These are phyloP conservation scores for Cymbopogon citratus DNA, from an alignment of 176 grass and related monocot genomes.

Conservation along the genomic window DNA sequence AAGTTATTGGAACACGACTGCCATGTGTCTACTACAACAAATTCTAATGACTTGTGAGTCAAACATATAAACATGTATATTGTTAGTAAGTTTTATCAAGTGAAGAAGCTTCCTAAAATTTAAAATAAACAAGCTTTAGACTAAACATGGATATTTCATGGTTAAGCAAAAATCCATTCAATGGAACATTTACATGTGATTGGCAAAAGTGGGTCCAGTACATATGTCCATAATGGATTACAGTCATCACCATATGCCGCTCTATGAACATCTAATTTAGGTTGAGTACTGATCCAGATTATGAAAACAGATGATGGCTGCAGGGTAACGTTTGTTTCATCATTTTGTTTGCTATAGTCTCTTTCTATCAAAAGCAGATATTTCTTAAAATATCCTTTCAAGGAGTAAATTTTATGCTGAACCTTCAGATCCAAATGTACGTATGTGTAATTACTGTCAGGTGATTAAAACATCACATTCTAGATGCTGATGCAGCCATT, in stretches of 20 bases:
- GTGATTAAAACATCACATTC: not conserved
- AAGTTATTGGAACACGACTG: slow-evolving; percentile 16
- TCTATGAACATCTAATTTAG: not conserved
- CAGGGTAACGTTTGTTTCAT: not conserved
- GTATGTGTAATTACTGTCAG: not conserved
- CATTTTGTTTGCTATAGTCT: not conserved
- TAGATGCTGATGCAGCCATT: not conserved
- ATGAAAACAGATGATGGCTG: not conserved
- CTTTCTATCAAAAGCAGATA: not conserved
- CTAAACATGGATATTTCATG: not conserved
- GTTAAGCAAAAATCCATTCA: not conserved
- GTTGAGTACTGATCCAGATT: not conserved
- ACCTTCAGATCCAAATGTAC: not conserved
- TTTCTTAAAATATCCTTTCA: not conserved
- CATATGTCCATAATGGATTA: not conserved
- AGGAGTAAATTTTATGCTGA: not conserved
- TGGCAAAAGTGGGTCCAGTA: not conserved
- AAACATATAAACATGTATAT: not conserved
- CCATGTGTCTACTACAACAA: slow-evolving; percentile 10
- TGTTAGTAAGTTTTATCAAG: not conserved
- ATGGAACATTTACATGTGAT: not conserved
- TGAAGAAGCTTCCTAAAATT: not conserved
- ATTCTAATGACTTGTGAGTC: slow-evolving; percentile 51
- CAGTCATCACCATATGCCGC: not conserved
- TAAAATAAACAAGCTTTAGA: not conserved